Conservation (phyloP, 805 yeast species). For the Saccharomycopsis synnaedendra region DNA sequence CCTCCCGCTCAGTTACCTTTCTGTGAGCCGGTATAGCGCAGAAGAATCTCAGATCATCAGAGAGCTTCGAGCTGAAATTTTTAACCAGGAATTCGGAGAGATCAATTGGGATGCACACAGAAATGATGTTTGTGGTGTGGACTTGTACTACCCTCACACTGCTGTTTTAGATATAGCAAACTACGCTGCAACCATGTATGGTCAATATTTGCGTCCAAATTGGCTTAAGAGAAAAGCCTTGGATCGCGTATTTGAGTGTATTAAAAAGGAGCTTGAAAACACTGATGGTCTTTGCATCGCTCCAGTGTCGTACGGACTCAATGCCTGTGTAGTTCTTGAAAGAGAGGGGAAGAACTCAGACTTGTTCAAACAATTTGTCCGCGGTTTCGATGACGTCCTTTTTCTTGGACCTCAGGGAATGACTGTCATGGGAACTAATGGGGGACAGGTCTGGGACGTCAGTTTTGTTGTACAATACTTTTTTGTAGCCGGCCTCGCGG, state of each 20-base stretch:
- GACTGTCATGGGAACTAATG: conserved; percentile 94
- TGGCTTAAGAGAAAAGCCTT: conserved; percentile 52
- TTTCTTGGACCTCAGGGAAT: conserved; percentile 87
- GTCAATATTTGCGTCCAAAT: conserved; percentile 59
- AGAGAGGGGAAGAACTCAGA: conserved; percentile 63
- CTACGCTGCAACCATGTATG: conserved; percentile 47
- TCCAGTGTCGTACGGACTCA: conserved; percentile 84
- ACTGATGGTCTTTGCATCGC: conserved; percentile 83
- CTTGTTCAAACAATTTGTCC: conserved; percentile 41
- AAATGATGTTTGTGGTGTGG: conserved; percentile 83
- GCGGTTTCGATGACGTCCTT: conserved; percentile 61
- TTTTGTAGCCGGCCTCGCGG: conserved; percentile 70
- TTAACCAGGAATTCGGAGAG: conserved; percentile 42
- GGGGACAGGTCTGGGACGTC: conserved; percentile 95
- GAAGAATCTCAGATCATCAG: conserved; percentile 51
- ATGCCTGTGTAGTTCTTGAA: conserved; percentile 49
- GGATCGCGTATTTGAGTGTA: conserved; percentile 43
- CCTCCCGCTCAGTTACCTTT: conserved; percentile 73
- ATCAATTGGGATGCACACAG: conserved; percentile 65
- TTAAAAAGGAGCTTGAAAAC: conserved; percentile 64
- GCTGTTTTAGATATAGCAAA: neutral
- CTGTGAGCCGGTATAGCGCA: conserved; percentile 43
- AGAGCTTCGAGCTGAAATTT: conserved; percentile 72
- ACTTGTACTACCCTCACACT: conserved; percentile 68
- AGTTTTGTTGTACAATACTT: conserved; percentile 83